phyloP scores from a whole-genome alignment of 179 eudicot genomes.

The Silene noctiflora region DNA sequence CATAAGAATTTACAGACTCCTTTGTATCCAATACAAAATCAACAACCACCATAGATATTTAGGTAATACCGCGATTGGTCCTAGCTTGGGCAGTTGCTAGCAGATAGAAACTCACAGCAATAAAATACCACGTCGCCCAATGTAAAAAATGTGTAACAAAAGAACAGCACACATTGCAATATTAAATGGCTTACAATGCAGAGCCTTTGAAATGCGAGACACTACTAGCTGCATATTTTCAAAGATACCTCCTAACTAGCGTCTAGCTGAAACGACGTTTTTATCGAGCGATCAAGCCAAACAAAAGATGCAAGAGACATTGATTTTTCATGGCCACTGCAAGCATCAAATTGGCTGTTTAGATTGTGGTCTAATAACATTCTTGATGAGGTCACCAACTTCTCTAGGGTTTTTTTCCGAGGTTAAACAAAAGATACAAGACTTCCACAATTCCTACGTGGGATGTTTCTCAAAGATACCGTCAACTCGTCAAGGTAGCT shows the following conservation, averaged over 20 bases:
- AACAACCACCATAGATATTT: neutral
- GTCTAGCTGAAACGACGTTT: neutral
- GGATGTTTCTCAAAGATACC: neutral
- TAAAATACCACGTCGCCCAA: neutral
- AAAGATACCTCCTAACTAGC: neutral
- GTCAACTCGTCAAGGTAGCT: neutral
- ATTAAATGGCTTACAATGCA: neutral
- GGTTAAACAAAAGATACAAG: no score
- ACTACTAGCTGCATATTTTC: neutral
- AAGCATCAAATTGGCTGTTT: no score
- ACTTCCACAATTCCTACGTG: no score
- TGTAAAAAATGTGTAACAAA: conserved; percentile 7
- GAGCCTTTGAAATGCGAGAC: neutral
- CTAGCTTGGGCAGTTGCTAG: neutral
- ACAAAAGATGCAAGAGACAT: neutral
- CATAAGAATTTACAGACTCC: conserved; percentile 16
- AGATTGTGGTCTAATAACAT: no score
- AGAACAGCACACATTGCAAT: neutral
- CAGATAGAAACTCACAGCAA: neutral
- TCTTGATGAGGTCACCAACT: no score
- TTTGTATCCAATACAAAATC: neutral
- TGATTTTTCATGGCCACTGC: no score
- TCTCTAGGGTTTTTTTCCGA: no score
- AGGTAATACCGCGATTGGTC: neutral
- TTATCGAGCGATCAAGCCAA: conserved; percentile 1